Percentiles rank a stretch among this genome's conserved stretches.
phyloP scores from a whole-genome alignment of 1,284 basidiomycete genomes.

The Moesziomyces antarcticus region DNA sequence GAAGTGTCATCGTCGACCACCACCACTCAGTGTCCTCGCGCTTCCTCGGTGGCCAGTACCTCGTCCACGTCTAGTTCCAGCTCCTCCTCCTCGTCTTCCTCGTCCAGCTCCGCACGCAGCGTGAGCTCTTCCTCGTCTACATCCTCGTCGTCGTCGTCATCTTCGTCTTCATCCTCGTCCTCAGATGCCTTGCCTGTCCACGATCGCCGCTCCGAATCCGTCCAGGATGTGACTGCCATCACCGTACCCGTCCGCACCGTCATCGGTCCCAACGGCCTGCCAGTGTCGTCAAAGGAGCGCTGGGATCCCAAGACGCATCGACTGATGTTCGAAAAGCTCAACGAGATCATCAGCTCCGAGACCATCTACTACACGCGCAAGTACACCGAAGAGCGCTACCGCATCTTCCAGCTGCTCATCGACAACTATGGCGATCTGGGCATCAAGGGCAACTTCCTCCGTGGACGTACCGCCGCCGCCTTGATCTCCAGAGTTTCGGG shows the following conservation, averaged over 20 bases:
- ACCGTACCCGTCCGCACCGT: conserved; percentile 23
- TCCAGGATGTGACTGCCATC: conserved; percentile 36
- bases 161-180: conserved; percentile 11
- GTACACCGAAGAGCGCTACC: conserved; percentile 38
- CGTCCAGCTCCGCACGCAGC: conserved; percentile 1
- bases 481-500: conserved; percentile 32
- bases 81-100: conserved; percentile 12
- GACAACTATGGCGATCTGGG: conserved; percentile 43
- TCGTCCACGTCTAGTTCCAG: conserved; percentile 13
- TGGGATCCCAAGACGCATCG: conserved; percentile 39
- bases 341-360: conserved; percentile 39
- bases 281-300: conserved; percentile 38
- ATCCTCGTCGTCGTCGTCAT: conserved; percentile 8
- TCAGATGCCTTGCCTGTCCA: not conserved
- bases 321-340: conserved; percentile 49
- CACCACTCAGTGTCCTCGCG: conserved; percentile 2
- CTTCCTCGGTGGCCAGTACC: conserved; percentile 11
- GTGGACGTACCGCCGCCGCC: conserved; percentile 28
- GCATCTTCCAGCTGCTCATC: conserved; percentile 40
- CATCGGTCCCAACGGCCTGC: conserved; percentile 28
- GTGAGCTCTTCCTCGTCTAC: conserved; percentile 6
- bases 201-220: conserved; percentile 25
- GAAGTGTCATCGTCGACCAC: not conserved
- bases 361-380: conserved; percentile 35
- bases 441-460: conserved; percentile 36